A percentile compares a stretch with the other conserved stretches of the same genome.
Evolutionary conservation across 2,329 filamentous ascomycete species (phyloP).

Genomic region (Raffaelea ambrosiae): DNA sequence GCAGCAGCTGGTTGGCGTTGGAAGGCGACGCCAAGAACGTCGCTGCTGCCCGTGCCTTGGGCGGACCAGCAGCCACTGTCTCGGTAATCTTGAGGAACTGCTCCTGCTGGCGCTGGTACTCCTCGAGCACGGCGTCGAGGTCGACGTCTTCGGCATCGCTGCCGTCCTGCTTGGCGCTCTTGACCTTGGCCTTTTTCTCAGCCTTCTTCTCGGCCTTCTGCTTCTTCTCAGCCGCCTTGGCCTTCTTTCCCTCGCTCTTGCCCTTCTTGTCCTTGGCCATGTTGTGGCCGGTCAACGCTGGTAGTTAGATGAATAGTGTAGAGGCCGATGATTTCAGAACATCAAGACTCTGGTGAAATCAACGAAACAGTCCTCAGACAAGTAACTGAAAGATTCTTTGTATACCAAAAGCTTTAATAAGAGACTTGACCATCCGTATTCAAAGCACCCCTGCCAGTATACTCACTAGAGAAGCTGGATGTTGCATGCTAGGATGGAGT

Average conservation of each 20-base stretch:
- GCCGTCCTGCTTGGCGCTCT: constrained; percentile 63
- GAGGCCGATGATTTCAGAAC: too few species aligned
- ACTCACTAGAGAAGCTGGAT: too few species aligned
- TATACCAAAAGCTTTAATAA: too few species aligned
- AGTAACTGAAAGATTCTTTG: too few species aligned
- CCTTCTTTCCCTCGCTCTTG: constrained; percentile 34
- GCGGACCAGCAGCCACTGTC: constrained; percentile 58
- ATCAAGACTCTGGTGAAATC: too few species aligned
- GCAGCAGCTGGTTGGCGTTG: constrained; percentile 77
- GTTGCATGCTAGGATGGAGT: neutral
- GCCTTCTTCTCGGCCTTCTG: constrained; percentile 70
- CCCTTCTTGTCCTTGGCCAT: constrained; percentile 39
- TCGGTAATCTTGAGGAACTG: constrained; percentile 93
- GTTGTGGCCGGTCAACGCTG: too few species aligned
- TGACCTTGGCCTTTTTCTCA: constrained; percentile 54
- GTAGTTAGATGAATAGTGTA: too few species aligned
- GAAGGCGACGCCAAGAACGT: constrained; percentile 78
- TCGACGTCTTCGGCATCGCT: constrained; percentile 90
- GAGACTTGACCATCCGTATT: too few species aligned
- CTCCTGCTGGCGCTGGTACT: constrained; percentile 88
- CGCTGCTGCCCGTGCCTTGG: constrained; percentile 68
- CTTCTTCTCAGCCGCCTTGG: constrained; percentile 52
- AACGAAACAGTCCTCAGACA: too few species aligned
- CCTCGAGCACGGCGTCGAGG: constrained; percentile 84
- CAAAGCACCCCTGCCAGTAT: too few species aligned